Conservation (phyloP, 805 yeast genomes). For the Wickerhamiella domercqiae region DNA sequence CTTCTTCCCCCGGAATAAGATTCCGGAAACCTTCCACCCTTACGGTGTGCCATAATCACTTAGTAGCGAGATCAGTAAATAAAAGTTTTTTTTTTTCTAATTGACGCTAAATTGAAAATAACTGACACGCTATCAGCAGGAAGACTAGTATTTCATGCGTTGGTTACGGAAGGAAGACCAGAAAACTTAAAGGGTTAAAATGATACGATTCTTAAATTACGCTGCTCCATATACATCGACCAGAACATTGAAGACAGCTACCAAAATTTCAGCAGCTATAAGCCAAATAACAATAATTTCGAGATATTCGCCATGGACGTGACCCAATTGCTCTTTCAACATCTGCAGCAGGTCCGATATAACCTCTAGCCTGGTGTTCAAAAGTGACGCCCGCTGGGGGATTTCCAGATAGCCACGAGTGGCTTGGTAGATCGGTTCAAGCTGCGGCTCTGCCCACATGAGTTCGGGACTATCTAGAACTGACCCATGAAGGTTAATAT, state of each 20-base stretch:
- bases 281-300: slow-evolving; percentile 82
- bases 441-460: slow-evolving; percentile 98
- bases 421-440: slow-evolving; percentile 95
- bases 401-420: slow-evolving; percentile 91
- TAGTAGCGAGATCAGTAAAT: too few relatives aligned
- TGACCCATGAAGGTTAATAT: slow-evolving; percentile 31
- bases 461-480: slow-evolving; percentile 93
- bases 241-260: slow-evolving; percentile 63
- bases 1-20: too few relatives aligned
- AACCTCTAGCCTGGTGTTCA: slow-evolving; percentile 87
- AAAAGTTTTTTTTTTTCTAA: too few relatives aligned
- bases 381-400: slow-evolving; percentile 76
- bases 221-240: slow-evolving; percentile 20
- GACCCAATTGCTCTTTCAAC: slow-evolving; percentile 95
- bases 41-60: too few relatives aligned
- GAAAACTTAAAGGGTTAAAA: too few relatives aligned
- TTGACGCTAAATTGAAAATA: too few relatives aligned
- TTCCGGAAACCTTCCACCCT: too few relatives aligned
- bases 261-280: slow-evolving; percentile 83
- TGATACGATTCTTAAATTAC: too few relatives aligned
- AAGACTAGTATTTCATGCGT: too few relatives aligned
- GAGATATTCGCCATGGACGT: slow-evolving; percentile 75
- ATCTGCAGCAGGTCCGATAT: slow-evolving; percentile 84
- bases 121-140: too few relatives aligned
- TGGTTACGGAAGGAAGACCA: too few relatives aligned